Conservation (phyloP, 2,329 filamentous ascomycete genomes). For the Fusarium abutilonis region DNA sequence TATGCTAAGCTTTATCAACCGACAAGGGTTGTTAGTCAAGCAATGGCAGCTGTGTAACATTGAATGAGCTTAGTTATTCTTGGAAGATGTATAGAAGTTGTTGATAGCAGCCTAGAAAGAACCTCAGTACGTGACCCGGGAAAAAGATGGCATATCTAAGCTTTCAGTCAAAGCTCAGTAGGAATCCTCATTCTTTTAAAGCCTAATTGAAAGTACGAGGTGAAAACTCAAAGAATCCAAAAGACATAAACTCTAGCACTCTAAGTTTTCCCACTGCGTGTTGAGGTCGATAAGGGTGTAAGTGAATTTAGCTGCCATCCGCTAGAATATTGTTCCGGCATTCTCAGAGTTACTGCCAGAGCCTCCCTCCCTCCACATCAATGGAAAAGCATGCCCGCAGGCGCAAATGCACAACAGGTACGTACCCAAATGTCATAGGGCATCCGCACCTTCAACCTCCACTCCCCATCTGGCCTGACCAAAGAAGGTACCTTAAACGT, state of each 20-base stretch:
- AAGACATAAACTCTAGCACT: no score
- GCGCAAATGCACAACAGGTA: slow-evolving; percentile 5
- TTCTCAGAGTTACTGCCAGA: background rate
- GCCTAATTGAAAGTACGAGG: no score
- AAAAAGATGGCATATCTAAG: no score
- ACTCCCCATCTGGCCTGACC: background rate
- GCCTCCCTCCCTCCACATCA: slow-evolving; percentile 10
- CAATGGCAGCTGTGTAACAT: background rate
- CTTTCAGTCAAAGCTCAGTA: no score
- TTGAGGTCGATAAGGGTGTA: no score
- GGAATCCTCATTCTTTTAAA: no score
- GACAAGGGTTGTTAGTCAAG: background rate
- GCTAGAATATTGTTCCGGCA: slow-evolving; percentile 26
- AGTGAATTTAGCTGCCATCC: background rate
- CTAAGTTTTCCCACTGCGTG: no score
- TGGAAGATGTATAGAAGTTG: no score
- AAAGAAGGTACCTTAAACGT: slow-evolving; percentile 12
- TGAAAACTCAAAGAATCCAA: no score
- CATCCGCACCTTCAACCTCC: slow-evolving; percentile 16
- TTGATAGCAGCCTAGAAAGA: no score
- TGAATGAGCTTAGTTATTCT: no score
- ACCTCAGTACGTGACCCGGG: no score
- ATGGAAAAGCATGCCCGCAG: background rate
- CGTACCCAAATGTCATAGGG: slow-evolving; percentile 23
- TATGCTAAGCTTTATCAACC: background rate